Evolutionary conservation across 805 yeast species (phyloP), one percentile per base, ranked within the genome.

Genomic region (Alloascoidea africana): DNA sequence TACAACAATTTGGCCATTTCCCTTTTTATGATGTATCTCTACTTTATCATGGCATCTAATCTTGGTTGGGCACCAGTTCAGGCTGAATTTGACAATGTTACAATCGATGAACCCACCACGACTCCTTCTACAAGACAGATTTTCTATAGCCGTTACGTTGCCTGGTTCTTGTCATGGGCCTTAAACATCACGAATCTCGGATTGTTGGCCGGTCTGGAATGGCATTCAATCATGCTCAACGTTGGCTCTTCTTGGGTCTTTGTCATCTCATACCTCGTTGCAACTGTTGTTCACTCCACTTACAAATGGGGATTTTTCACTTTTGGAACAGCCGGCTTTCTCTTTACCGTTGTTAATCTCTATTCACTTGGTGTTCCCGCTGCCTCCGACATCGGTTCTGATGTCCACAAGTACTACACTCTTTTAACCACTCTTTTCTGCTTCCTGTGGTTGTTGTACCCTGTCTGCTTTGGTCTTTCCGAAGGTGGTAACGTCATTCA

Each of bases 401-500:
- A 46, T 35, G 40, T 53, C 17, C 13, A 13, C 34, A 39, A 18
- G 27, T 36, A 42, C 36, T 45, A 23, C 30, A 23, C n/a, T 23
- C 8, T 8, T 8, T 23, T n/a, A 23, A 8, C n/a, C 8, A 8
- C 30, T 8, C 8, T 23, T 32, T 42, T 55, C 39, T 44, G 63
- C 33, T 44, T 66, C 39, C 48, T 70, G 23, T 65, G 73, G 70
- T 50, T 69, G 37, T 55, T 71, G 42, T 68, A 69, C 44, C 70
- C 71, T 37, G 48, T 70, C 41, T 49, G 58, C 27, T 70, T 73
- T 71, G 76, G 70, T 53, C 55, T 70, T 37, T 55, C 67, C 48
- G 80, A 73, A 50, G 81, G 79, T 60, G 78, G 79, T 54, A 73
- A 73, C 49, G 68, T 60, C 35, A 66, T 73, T 42, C 68, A 63